Evolutionary conservation across 2,329 filamentous ascomycete species (phyloP).

Genomic region (Fonsecaea erecta): DNA sequence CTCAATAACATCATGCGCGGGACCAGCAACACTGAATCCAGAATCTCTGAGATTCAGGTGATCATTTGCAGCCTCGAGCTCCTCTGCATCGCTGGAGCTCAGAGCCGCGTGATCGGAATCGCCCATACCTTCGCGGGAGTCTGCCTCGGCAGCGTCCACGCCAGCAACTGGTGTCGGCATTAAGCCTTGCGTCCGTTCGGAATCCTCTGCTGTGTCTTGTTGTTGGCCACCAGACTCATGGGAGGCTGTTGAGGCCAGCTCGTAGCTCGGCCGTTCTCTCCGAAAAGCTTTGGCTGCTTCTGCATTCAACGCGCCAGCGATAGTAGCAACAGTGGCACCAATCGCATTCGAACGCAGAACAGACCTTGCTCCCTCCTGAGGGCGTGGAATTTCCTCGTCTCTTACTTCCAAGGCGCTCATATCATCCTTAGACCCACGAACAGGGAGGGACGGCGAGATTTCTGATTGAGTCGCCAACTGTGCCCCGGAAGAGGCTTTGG

Average conservation of each 20-base stretch:
- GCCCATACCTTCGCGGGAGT: constrained; percentile 3
- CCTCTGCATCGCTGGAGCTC: constrained; percentile 22
- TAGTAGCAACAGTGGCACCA: constrained; percentile 34
- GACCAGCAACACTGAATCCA: constrained; percentile 26
- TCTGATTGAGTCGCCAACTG: not conserved
- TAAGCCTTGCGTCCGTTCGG: constrained; percentile 6
- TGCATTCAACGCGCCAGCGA: constrained; percentile 36
- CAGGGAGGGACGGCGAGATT: not conserved
- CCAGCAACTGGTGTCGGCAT: not conserved
- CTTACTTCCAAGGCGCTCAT: not conserved
- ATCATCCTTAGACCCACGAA: not conserved
- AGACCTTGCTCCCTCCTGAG: not conserved
- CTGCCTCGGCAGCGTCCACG: not conserved
- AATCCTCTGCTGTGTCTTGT: constrained; percentile 13
- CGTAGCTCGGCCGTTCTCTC: constrained; percentile 16
- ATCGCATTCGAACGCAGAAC: constrained; percentile 18
- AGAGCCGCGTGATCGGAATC: constrained; percentile 26
- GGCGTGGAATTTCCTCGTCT: not conserved
- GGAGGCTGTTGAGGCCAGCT: constrained; percentile 1
- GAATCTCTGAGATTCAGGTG: constrained; percentile 26
- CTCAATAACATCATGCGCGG: constrained; percentile 14
- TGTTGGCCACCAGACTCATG: constrained; percentile 4
- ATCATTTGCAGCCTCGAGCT: not conserved
- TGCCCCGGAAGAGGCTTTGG: constrained; percentile 7
- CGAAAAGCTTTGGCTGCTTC: constrained; percentile 30